Evolutionary conservation across 768 basidiomycete species (phyloP).

Genomic region (Cyathus striatus): DNA sequence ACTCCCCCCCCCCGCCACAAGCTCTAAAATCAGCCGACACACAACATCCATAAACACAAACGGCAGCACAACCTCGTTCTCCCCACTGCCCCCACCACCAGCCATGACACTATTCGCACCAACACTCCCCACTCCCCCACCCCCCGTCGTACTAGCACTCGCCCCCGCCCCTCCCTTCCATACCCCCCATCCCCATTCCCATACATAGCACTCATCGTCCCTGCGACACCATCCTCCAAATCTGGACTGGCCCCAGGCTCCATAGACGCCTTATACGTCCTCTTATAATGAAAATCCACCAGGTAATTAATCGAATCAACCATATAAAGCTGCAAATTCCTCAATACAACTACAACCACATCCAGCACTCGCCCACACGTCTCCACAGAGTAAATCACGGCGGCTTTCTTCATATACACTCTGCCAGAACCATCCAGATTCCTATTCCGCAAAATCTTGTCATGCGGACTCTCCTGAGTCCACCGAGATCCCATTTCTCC

Average conservation of each 20-base stretch:
- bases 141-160: slow-evolving; percentile 51
- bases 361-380: slow-evolving; percentile 86
- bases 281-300: slow-evolving; percentile 98
- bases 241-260: slow-evolving; percentile 62
- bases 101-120: slow-evolving; percentile 54
- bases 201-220: no score
- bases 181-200: no score
- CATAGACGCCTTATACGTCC: slow-evolving; percentile 76
- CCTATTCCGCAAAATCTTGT: slow-evolving; percentile 44
- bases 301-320: slow-evolving; percentile 95
- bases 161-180: no score
- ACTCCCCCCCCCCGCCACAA: slow-evolving; percentile 60
- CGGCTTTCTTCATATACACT: slow-evolving; percentile 65
- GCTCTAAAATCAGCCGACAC: slow-evolving; percentile 87
- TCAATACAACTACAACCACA: slow-evolving; percentile 88
- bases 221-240: no score
- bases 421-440: slow-evolving; percentile 56
- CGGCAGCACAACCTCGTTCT: slow-evolving; percentile 75
- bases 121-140: slow-evolving; percentile 42
- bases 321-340: slow-evolving; percentile 97
- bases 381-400: slow-evolving; percentile 88
- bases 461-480: slow-evolving; percentile 57
- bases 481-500: slow-evolving; percentile 76
- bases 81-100: slow-evolving; percentile 21
- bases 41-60: slow-evolving; percentile 98